Evolutionary conservation across 148 eudicot species (phyloP).

Genomic region (Fagopyrum homotropicum): DNA sequence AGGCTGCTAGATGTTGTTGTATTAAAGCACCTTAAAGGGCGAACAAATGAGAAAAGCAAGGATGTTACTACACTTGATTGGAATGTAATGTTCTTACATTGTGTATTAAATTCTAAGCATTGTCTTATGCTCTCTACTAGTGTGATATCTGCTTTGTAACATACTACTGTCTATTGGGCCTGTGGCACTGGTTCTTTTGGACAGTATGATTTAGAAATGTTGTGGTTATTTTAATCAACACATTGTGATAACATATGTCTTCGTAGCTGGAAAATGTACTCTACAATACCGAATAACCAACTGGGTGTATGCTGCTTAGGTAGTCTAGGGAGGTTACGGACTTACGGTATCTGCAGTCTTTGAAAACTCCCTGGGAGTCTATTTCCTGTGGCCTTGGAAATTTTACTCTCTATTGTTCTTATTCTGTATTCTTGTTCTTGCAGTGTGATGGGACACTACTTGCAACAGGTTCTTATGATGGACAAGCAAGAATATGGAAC

Average conservation of each 20-base stretch:
- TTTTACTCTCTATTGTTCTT: neutral
- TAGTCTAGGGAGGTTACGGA: neutral
- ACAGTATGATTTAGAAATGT: neutral
- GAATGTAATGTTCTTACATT: slow-evolving; percentile 49
- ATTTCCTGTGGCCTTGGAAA: neutral
- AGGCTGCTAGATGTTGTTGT: slow-evolving; percentile 34
- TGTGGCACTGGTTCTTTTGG: neutral
- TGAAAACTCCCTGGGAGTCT: neutral
- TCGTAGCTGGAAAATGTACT: neutral
- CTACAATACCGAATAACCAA: neutral
- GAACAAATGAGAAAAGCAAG: slow-evolving; percentile 56
- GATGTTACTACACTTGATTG: slow-evolving; percentile 78
- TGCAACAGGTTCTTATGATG: slow-evolving; percentile 83
- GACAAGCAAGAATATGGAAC: slow-evolving; percentile 77
- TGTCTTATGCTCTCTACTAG: slow-evolving; percentile 6
- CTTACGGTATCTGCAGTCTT: neutral
- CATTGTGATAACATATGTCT: neutral
- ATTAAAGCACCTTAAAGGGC: slow-evolving; percentile 57
- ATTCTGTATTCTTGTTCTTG: slow-evolving; percentile 10
- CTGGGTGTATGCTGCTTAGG: neutral
- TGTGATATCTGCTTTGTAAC: neutral
- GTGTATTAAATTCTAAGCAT: slow-evolving; percentile 1
- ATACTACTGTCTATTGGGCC: slow-evolving; percentile 7
- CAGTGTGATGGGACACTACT: slow-evolving; percentile 71
- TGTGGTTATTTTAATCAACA: neutral